phyloP scores from a whole-genome alignment of 2,329 filamentous ascomycete species.

The Trichoderma sp. region DNA sequence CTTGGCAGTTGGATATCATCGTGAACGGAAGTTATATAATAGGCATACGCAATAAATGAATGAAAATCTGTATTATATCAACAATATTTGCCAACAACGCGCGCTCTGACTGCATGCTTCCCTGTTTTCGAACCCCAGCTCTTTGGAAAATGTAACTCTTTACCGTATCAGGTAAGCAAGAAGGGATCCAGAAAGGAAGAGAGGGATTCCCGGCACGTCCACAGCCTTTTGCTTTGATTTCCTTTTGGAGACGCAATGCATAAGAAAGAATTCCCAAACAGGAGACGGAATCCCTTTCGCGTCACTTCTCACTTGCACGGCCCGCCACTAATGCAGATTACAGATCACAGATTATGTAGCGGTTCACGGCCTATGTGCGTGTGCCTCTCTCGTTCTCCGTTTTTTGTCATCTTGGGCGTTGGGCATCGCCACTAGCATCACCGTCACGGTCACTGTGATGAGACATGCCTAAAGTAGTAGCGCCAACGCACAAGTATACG shows the following conservation, averaged over 20 bases:
- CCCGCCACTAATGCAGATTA: conserved; percentile 18
- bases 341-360: not conserved
- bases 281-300: not conserved
- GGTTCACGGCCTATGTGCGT: not conserved
- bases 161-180: not conserved
- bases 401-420: not conserved
- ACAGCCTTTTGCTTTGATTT: not conserved
- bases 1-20: not conserved
- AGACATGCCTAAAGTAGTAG: not conserved
- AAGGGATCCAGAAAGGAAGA: not conserved
- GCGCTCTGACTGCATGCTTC: not conserved
- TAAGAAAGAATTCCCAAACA: conserved; percentile 7
- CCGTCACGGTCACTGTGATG: not conserved
- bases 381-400: not conserved
- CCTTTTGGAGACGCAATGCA: not conserved
- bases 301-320: not conserved
- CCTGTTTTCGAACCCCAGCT: not conserved
- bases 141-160: not conserved
- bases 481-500: not conserved
- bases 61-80: not conserved
- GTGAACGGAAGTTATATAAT: not conserved
- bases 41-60: conserved; percentile 13
- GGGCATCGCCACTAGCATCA: not conserved
- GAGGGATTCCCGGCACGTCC: not conserved
- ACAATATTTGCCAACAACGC: not conserved